These are phyloP conservation scores for Thielaviopsis punctulata DNA, from an alignment of 2,329 filamentous ascomycete species.

Conservation along the genomic window DNA sequence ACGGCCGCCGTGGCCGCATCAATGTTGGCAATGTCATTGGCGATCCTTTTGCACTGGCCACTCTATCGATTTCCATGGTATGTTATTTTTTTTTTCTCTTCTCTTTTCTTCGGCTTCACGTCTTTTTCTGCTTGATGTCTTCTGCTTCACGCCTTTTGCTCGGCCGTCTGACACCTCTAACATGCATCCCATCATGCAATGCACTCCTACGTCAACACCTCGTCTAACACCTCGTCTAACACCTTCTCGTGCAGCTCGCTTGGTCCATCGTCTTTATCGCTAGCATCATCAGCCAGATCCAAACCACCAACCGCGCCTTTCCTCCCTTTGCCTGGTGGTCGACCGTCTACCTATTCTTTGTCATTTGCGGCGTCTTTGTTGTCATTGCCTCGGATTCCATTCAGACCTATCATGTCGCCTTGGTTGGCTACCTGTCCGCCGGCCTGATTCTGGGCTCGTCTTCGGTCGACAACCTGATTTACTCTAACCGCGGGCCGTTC, in stretches of 20 bases:
- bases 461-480: constrained; percentile 72
- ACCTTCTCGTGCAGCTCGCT: constrained; percentile 46
- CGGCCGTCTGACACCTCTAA: not conserved
- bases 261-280: constrained; percentile 88
- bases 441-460: constrained; percentile 76
- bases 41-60: constrained; percentile 89
- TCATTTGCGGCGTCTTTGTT: constrained; percentile 62
- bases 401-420: constrained; percentile 78
- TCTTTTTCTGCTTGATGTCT: not conserved
- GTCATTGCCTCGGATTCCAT: constrained; percentile 72
- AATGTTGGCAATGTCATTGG: constrained; percentile 80
- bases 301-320: constrained; percentile 32
- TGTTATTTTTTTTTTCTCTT: constrained; percentile 25
- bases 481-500: constrained; percentile 52
- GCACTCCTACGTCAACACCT: too few species aligned
- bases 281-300: constrained; percentile 35
- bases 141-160: not conserved
- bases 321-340: constrained; percentile 91
- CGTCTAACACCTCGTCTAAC: not conserved
- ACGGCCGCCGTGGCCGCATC: constrained; percentile 44
- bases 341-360: constrained; percentile 67
- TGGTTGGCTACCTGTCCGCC: constrained; percentile 72
- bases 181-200: not conserved
- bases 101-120: too few species aligned
- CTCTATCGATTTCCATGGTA: constrained; percentile 80